Conservation (phyloP, 2,329 filamentous ascomycete species). For the Alternaria alternata region DNA sequence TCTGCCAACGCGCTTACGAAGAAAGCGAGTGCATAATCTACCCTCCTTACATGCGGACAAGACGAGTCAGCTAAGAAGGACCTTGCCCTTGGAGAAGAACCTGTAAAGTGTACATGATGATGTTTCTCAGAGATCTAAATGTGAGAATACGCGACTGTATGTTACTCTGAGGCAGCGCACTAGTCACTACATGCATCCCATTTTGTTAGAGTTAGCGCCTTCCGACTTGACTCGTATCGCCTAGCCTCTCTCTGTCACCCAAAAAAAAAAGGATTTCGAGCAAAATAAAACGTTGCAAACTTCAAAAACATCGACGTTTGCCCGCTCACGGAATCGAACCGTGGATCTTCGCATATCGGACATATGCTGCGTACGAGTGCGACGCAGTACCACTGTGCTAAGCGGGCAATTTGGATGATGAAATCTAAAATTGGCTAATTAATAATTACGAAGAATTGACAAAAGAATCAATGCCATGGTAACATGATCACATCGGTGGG, state of each 20-base stretch:
- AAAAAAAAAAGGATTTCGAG: background rate
- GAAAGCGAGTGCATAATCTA: background rate
- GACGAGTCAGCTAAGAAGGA: background rate
- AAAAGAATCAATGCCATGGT: background rate
- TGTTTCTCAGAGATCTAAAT: background rate
- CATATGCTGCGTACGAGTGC: slow-evolving; percentile 19
- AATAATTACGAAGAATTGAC: background rate
- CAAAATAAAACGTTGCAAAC: background rate
- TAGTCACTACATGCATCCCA: background rate
- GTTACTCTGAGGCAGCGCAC: background rate
- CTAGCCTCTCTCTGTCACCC: background rate
- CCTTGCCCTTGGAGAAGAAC: background rate
- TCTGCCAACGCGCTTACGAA: background rate
- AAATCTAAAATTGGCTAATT: background rate
- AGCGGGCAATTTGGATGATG: slow-evolving; percentile 8
- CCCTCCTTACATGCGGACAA: background rate
- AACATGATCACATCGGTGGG: background rate
- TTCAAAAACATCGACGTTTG: background rate
- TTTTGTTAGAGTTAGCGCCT: too few relatives aligned
- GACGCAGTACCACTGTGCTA: slow-evolving; percentile 25
- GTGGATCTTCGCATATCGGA: slow-evolving; percentile 17
- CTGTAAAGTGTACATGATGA: background rate
- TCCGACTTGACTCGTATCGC: background rate
- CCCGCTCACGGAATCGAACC: slow-evolving; percentile 18
- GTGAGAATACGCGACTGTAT: background rate